Percentiles rank a stretch among this genome's conserved stretches.
phyloP scores from a whole-genome alignment of 2,329 filamentous ascomycete genomes.

The Ceratocystiopsis minuta region DNA sequence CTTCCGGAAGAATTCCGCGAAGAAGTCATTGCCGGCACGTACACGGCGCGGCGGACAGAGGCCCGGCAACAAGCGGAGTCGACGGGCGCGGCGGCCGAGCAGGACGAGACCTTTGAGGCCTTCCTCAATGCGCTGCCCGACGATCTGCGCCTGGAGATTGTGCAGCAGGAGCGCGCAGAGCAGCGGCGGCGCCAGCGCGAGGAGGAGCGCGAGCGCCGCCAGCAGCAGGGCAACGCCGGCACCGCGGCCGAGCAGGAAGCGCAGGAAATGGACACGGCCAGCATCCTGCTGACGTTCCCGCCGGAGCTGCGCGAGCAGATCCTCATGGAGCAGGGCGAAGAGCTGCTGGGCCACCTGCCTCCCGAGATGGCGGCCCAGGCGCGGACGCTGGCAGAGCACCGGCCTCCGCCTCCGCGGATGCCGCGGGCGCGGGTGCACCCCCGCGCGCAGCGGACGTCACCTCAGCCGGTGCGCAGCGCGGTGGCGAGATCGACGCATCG shows the following conservation, averaged over 20 bases:
- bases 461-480: neutral
- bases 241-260: slow-evolving; percentile 31
- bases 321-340: slow-evolving; percentile 79
- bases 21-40: slow-evolving; percentile 83
- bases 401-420: slow-evolving; percentile 12
- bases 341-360: slow-evolving; percentile 66
- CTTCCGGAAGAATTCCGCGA: slow-evolving; percentile 92
- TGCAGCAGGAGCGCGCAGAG: slow-evolving; percentile 78
- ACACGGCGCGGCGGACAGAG: slow-evolving; percentile 66
- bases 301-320: slow-evolving; percentile 71
- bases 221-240: slow-evolving; percentile 10
- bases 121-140: slow-evolving; percentile 85
- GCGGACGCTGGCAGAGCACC: slow-evolving; percentile 41
- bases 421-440: slow-evolving; percentile 10
- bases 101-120: slow-evolving; percentile 67
- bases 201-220: slow-evolving; percentile 47
- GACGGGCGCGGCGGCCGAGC: slow-evolving; percentile 34
- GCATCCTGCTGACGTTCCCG: slow-evolving; percentile 79
- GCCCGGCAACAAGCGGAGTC: slow-evolving; percentile 47
- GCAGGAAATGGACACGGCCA: slow-evolving; percentile 75
- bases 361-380: slow-evolving; percentile 77
- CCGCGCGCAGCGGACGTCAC: neutral
- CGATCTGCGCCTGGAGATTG: slow-evolving; percentile 76
- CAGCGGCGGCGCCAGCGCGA: slow-evolving; percentile 77
- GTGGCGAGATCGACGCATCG: neutral